A percentile compares a stretch with the other conserved stretches of the same genome.
phyloP scores from a whole-genome alignment of 306 rosid genomes.

The Vigna reflexopilosa region DNA sequence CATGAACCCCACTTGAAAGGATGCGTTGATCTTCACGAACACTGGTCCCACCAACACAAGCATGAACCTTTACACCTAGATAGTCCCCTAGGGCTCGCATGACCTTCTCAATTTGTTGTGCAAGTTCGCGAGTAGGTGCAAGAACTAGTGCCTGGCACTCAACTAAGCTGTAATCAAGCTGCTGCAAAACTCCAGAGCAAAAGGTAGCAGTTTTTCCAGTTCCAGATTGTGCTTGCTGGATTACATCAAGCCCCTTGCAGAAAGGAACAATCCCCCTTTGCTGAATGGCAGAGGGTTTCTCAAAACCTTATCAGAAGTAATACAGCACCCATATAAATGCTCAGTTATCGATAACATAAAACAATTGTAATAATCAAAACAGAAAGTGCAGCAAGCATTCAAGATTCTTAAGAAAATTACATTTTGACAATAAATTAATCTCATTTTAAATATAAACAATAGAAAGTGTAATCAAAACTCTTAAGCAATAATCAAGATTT shows the following conservation, averaged over 20 bases:
- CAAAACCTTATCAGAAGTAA: constrained; percentile 60
- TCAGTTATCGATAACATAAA: not conserved
- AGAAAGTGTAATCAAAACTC: not conserved
- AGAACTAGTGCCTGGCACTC: constrained; percentile 84
- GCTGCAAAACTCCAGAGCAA: constrained; percentile 84
- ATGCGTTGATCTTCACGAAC: constrained; percentile 31
- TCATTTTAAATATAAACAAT: not conserved
- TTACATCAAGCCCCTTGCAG: constrained; percentile 61
- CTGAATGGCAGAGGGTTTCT: constrained; percentile 87
- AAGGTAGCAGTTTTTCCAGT: constrained; percentile 83
- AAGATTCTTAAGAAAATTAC: not conserved
- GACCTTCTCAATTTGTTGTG: constrained; percentile 84
- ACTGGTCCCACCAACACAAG: constrained; percentile 45
- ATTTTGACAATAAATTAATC: not conserved
- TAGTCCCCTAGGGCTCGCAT: constrained; percentile 80
- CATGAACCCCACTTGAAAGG: constrained; percentile 29
- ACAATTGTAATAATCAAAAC: not conserved
- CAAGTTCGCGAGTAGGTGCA: constrained; percentile 84
- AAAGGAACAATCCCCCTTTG: constrained; percentile 86
- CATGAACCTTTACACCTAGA: constrained; percentile 82
- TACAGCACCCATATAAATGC: constrained; percentile 20
- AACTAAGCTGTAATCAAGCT: constrained; percentile 67
- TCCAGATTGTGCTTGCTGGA: constrained; percentile 69
- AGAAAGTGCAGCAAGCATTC: not conserved
- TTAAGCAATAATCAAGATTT: not conserved